Evolutionary conservation across 169 alveolate species (phyloP).

Genomic region (Plasmodium gaboni): DNA sequence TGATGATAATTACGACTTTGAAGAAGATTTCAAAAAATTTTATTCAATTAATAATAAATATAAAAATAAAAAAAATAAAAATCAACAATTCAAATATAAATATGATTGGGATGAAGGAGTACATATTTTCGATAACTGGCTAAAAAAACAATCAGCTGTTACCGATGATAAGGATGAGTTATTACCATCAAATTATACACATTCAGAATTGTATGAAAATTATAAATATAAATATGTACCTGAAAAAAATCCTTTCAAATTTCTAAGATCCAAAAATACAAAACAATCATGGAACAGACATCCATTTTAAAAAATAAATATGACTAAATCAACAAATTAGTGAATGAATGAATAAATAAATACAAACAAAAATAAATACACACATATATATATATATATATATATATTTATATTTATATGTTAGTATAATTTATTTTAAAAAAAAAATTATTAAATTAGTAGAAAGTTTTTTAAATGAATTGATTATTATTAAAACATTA

Average conservation of each 20-base stretch:
- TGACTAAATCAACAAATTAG: not conserved
- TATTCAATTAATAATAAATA: conserved; percentile 75
- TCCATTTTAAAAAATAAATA: conserved; percentile 67
- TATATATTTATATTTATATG: too few relatives aligned
- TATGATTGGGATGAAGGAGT: conserved; percentile 92
- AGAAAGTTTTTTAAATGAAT: too few relatives aligned
- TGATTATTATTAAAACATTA: too few relatives aligned
- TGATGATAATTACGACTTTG: conserved; percentile 79
- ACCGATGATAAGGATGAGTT: conserved; percentile 84
- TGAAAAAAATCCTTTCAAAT: conserved; percentile 86
- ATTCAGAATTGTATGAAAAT: conserved; percentile 86
- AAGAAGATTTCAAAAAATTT: conserved; percentile 67
- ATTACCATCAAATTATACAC: conserved; percentile 81
- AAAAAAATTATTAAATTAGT: too few relatives aligned
- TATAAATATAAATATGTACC: conserved; percentile 87
- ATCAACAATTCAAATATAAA: conserved; percentile 65
- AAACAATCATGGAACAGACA: conserved; percentile 79
- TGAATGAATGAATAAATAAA: not conserved
- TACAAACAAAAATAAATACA: too few relatives aligned
- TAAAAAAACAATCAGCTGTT: conserved; percentile 87
- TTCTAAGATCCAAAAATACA: conserved; percentile 78
- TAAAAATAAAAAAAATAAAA: conserved; percentile 44
- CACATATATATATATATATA: too few relatives aligned
- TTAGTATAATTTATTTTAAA: too few relatives aligned
- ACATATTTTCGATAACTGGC: conserved; percentile 88